Conservation (phyloP, 176 grass and related monocot species). For the Aegilops umbellulata region DNA sequence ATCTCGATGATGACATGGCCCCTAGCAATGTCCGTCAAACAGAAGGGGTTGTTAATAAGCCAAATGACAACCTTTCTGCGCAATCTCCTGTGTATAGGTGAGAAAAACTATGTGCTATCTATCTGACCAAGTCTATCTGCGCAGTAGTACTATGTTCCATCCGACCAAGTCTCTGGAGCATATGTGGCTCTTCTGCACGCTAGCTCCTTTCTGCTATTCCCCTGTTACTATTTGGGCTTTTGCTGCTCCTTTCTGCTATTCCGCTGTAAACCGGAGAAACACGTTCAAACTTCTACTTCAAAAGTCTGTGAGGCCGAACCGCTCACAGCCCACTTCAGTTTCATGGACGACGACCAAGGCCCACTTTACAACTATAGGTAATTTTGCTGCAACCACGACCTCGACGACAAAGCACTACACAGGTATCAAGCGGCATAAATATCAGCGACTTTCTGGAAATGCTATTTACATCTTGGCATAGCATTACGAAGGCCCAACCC, state of each 20-base stretch:
- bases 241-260: no score
- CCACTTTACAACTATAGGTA: neutral
- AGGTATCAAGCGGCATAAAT: neutral
- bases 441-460: constrained; percentile 7
- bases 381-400: neutral
- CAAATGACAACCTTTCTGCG: neutral
- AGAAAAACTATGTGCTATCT: neutral
- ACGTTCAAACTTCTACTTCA: no score
- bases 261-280: no score
- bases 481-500: neutral
- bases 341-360: neutral
- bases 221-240: neutral
- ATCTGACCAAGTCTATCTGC: neutral
- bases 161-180: no score
- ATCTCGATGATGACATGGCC: neutral
- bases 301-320: neutral
- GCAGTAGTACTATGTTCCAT: no score
- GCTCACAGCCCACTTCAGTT: neutral
- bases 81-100: neutral
- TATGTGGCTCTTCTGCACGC: neutral
- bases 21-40: neutral
- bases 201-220: no score
- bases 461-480: constrained; percentile 29
- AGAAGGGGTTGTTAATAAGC: neutral
- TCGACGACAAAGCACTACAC: neutral